Percentiles rank a stretch among this genome's conserved stretches.
These are phyloP conservation scores for Leptographium galeiforme DNA, from an alignment of 2,329 filamentous ascomycete genomes.

Conservation along the genomic window DNA sequence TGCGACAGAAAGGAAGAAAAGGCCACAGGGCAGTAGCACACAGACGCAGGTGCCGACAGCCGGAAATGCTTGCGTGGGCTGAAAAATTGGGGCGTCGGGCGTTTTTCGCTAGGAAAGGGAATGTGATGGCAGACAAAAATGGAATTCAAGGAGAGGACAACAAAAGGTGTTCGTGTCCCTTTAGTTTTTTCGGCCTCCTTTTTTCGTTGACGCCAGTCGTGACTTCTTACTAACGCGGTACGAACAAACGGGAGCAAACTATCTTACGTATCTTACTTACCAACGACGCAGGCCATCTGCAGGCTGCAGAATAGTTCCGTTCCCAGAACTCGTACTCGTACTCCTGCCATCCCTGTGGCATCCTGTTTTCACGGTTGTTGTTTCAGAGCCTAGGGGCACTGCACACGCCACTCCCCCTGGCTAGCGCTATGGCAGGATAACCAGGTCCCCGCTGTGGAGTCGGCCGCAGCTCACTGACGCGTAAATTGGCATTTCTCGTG, in stretches of 20 bases:
- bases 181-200: neutral
- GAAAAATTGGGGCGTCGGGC: neutral
- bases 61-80: neutral
- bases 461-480: slow-evolving; percentile 2
- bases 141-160: neutral
- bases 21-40: neutral
- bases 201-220: neutral
- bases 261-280: neutral
- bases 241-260: no score
- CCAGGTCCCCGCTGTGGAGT: slow-evolving; percentile 1
- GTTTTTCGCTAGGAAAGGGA: neutral
- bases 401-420: slow-evolving; percentile 2
- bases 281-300: neutral
- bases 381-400: slow-evolving; percentile 3
- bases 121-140: neutral
- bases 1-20: slow-evolving; percentile 1
- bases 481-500: slow-evolving; percentile 2
- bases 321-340: neutral
- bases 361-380: neutral
- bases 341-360: neutral
- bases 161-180: neutral
- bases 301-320: neutral
- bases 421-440: slow-evolving; percentile 1
- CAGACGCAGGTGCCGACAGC: neutral
- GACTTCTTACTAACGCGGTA: neutral